Evolutionary conservation across 176 grass and related monocot genomes (phyloP), one percentile per base, ranked within the genome.

Genomic region (Aegilops tauschii): DNA sequence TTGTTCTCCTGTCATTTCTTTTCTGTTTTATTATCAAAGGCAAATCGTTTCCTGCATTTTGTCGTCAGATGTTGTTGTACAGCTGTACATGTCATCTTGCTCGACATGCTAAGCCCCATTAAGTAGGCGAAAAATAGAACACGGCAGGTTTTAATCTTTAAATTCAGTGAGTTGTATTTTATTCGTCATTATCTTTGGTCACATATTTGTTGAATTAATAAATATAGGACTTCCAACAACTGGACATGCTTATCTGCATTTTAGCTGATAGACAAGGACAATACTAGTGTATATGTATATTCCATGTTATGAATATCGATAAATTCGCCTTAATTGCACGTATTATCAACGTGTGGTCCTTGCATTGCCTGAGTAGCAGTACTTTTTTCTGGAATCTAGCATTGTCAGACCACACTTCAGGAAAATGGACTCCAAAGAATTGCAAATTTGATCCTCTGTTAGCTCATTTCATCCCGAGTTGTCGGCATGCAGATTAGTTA

Each of bases 321-420:
- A 47, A 37, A 85, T 67, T 79, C 10, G n/a, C 58, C 23, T 49
- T 27, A 82, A 40, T 49, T 47, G 20, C 17, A 0, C 39, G 7
- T 50, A 50, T 37, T 77, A 61, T n/a, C 65, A 67, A 70, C 34
- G 8, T 10, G 50, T 70, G 30, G 50, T 86, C 71, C 72, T 81
- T 47, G 27, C 6, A 35, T 49, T 71, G 54, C 14, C 56, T 39
- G 11, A 10, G 63, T 35, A 7, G 16, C 1, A 40, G 39, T 39
- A 9, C 3, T 3, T 49, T 49, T 4, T 35, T 37, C 12, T 65
- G 64, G 14, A 86, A 82, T 39, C 16, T 9, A 1, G 31, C 73
- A 83, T 79, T 36, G 68, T 45, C 44, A 82, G 63, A 65, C 3
- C 1, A 12, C 42, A 45, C 3, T 12, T 45, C 8, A 50, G 28